Conservation (phyloP, 345 rosid genomes). For the Camelina neglecta region DNA sequence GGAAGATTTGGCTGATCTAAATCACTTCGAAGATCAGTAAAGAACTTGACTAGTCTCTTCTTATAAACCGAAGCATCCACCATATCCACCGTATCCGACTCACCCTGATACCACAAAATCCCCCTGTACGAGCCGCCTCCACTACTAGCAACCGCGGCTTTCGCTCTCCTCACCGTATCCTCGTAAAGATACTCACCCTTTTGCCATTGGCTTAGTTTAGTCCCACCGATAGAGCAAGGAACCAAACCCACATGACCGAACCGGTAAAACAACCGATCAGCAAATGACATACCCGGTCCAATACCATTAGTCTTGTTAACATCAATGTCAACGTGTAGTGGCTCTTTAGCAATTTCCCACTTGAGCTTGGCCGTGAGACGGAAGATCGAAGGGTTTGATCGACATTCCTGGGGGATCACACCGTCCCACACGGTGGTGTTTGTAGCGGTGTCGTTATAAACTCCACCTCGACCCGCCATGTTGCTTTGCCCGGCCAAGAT, state of each 20-base stretch:
- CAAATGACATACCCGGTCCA: slow-evolving; percentile 87
- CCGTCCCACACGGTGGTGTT: slow-evolving; percentile 67
- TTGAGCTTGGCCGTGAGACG: slow-evolving; percentile 55
- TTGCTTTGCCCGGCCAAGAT: slow-evolving; percentile 91
- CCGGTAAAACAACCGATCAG: slow-evolving; percentile 50
- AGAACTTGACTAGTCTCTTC: slow-evolving; percentile 55
- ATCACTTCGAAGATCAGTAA: slow-evolving; percentile 66
- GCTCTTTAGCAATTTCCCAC: slow-evolving; percentile 76
- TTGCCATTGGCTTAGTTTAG: slow-evolving; percentile 69
- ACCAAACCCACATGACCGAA: slow-evolving; percentile 66
- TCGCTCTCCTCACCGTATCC: slow-evolving; percentile 57
- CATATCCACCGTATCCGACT: slow-evolving; percentile 56
- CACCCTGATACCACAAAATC: slow-evolving; percentile 94
- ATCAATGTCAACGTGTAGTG: slow-evolving; percentile 84
- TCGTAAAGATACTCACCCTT: slow-evolving; percentile 63
- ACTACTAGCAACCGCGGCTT: slow-evolving; percentile 37
- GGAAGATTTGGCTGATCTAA: slow-evolving; percentile 69
- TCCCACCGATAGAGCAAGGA: slow-evolving; percentile 89
- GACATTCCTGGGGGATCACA: slow-evolving; percentile 63
- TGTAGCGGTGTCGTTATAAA: slow-evolving; percentile 49
- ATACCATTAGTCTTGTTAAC: slow-evolving; percentile 61
- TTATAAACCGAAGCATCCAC: slow-evolving; percentile 61
- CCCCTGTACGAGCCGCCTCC: slow-evolving; percentile 53
- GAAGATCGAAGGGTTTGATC: slow-evolving; percentile 55
- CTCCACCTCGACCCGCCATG: slow-evolving; percentile 94